Evolutionary conservation across 805 yeast species (phyloP), one percentile per base, ranked within the genome.

Genomic region (Metschnikowia orientalis): DNA sequence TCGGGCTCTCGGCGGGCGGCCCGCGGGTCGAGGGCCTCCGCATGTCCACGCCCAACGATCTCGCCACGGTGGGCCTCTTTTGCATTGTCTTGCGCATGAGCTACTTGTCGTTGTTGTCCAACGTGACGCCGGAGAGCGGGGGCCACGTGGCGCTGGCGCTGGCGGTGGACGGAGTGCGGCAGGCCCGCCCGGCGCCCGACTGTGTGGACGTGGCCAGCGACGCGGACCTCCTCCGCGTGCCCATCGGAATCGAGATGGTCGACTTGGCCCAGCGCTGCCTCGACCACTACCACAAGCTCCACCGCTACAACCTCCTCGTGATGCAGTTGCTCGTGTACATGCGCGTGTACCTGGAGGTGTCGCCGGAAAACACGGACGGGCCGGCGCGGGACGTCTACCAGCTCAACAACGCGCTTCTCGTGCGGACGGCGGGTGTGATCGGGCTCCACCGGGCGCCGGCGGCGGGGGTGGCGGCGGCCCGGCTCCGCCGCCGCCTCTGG

Each of bases 361-460:
- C 49, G 2, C 49, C 51, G 5, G 51, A 46, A 11, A 40, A 45
- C 15, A 30, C 43, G 5, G 51, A 46, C 8, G 51, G 51, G 6
- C 49, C 49, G 6, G 40, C 35, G 8, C 30, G 46, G 6, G 44
- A 45, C 30, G 33, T 36, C 26, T 40, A 32, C 35, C 49, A 38
- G 29, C 37, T 42, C 18, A 41, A 40, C 27, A 35, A 37, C 17
- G 47, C 49, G 3, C 34, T 40, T 8, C 18, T 46, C 20, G 33
- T 42, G 10, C 49, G 42, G 27, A 45, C 43, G 41, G 49, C 42
- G 2, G 34, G 37, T 26, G 24, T 35, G 15, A 27, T 40, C 10
- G 49, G 47, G 9, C 41, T 46, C 17, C 41, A 46, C 19, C 28
- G 51, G 16, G 48, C 41, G 20, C 51, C 51, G 7, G 36, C 28